phyloP scores from a whole-genome alignment of 768 basidiomycete species.

The Cystofilobasidium bisporidii region DNA sequence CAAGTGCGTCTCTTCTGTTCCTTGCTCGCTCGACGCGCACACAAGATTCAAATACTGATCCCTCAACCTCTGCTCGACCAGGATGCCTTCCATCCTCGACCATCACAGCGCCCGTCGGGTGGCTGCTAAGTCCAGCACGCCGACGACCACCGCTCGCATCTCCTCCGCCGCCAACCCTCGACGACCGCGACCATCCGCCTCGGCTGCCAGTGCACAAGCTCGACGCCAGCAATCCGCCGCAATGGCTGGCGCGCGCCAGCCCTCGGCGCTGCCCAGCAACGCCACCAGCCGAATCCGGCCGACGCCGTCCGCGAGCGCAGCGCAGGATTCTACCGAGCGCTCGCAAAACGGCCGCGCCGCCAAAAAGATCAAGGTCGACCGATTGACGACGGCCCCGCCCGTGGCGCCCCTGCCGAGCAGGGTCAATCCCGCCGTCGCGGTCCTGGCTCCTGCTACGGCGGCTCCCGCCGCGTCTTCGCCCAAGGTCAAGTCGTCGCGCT shows the following conservation, averaged over 20 bases:
- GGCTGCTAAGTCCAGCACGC: neutral
- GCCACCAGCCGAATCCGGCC: neutral
- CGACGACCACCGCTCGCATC: neutral
- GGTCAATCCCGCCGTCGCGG: neutral
- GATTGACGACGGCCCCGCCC: neutral
- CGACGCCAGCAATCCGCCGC: neutral
- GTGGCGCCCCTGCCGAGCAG: neutral
- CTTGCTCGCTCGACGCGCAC: no score
- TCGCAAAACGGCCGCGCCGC: neutral
- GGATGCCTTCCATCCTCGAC: constrained; percentile 21
- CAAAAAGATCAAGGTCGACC: neutral
- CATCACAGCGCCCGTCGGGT: constrained; percentile 14
- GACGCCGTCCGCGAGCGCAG: neutral
- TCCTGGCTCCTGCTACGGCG: neutral
- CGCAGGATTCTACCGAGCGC: neutral
- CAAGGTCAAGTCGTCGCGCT: neutral
- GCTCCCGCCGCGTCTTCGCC: neutral
- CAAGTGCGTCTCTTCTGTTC: constrained; percentile 19
- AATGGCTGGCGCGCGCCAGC: neutral
- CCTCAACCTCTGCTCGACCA: neutral
- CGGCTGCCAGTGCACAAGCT: neutral
- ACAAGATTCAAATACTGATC: neutral
- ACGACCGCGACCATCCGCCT: neutral
- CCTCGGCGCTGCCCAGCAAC: neutral
- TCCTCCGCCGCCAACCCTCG: neutral